Evolutionary conservation across 257 asterid species (phyloP).

Genomic region (Fraxinus cuspidata): DNA sequence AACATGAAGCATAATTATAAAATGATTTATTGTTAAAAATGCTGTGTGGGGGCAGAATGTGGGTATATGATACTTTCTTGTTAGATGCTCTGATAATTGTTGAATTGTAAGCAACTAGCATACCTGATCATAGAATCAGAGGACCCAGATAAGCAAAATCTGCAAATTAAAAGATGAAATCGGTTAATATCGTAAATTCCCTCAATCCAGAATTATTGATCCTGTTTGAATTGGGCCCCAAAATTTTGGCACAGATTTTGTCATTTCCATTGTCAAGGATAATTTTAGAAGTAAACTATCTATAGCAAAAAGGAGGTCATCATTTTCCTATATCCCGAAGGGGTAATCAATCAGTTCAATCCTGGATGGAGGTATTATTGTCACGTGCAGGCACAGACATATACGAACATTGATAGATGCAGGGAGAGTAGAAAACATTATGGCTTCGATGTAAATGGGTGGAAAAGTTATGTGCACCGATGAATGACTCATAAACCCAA

Average conservation of each 20-base stretch:
- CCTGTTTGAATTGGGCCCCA: not conserved
- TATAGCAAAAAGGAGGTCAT: not conserved
- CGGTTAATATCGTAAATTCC: not conserved
- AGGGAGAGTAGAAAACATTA: conserved; percentile 10
- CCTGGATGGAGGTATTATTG: too few relatives aligned
- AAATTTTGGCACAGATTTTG: not conserved
- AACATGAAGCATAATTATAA: not conserved
- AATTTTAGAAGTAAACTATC: too few relatives aligned
- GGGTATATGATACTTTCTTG: conserved; percentile 15
- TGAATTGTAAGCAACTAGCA: conserved; percentile 13
- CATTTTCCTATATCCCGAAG: not conserved
- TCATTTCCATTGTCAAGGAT: not conserved
- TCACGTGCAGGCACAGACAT: too few relatives aligned
- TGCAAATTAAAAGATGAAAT: conserved; percentile 42
- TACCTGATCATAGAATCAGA: conserved; percentile 99
- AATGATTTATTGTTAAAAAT: not conserved
- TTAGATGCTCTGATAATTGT: conserved; percentile 20
- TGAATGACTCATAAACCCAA: not conserved
- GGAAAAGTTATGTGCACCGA: not conserved
- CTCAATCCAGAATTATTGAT: not conserved
- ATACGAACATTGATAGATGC: too few relatives aligned
- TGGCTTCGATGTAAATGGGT: conserved; percentile 5
- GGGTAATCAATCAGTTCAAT: not conserved
- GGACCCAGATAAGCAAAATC: conserved; percentile 97
- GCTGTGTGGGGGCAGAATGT: not conserved